Evolutionary conservation across 495 filamentous ascomycete genomes (phyloP).

Genomic region (Podospora fimiseda): DNA sequence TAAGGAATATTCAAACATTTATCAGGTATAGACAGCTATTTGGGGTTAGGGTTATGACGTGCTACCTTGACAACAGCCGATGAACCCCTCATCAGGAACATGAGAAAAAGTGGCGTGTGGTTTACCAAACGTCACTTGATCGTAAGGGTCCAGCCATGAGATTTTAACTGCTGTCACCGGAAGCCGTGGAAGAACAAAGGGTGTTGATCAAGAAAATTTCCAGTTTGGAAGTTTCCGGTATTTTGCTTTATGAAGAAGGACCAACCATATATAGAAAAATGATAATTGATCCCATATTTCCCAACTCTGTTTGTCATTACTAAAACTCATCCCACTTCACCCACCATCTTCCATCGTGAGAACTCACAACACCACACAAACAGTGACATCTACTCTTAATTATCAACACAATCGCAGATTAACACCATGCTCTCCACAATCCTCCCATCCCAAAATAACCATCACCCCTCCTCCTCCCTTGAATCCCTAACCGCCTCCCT

Average conservation of each 20-base stretch:
- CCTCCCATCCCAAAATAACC: conserved; percentile 26
- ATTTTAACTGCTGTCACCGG: neutral
- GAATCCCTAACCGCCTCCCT: conserved; percentile 28
- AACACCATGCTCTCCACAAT: conserved; percentile 30
- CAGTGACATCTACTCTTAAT: too few relatives aligned
- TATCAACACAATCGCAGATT: neutral
- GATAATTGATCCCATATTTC: too few relatives aligned
- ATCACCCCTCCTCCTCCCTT: conserved; percentile 27
- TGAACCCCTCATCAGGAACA: neutral
- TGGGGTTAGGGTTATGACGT: neutral
- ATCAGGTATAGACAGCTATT: too few relatives aligned
- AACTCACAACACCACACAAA: too few relatives aligned
- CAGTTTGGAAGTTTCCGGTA: too few relatives aligned
- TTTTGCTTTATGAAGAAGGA: too few relatives aligned
- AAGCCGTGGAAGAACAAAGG: conserved; percentile 5
- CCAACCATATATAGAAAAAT: too few relatives aligned
- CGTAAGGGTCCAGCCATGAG: conserved; percentile 5
- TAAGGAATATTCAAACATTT: too few relatives aligned
- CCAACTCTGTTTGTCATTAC: too few relatives aligned
- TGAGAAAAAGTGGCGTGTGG: neutral
- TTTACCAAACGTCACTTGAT: conserved; percentile 14
- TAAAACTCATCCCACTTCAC: too few relatives aligned
- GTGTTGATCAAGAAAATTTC: too few relatives aligned
- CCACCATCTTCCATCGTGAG: too few relatives aligned
- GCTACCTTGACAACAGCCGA: neutral